Conservation (phyloP, 768 basidiomycete genomes). For the Lactarius deliciosus region DNA sequence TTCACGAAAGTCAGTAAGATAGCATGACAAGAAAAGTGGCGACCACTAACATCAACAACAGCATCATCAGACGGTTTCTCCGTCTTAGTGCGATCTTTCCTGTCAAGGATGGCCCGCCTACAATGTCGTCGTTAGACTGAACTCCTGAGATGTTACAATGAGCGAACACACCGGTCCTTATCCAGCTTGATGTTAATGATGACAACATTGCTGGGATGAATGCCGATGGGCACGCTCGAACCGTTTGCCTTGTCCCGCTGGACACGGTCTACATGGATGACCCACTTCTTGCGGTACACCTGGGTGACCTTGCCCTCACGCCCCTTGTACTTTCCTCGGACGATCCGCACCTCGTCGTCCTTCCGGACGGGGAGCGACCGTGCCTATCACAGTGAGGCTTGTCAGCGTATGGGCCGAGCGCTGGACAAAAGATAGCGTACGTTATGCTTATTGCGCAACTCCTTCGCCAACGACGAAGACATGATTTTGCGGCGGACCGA, state of each 20-base stretch:
- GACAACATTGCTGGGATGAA: slow-evolving; percentile 96
- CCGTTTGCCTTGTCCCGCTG: slow-evolving; percentile 98
- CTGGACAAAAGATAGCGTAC: slow-evolving; percentile 45
- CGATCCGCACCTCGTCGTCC: slow-evolving; percentile 96
- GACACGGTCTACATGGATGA: slow-evolving; percentile 97
- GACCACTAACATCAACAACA: slow-evolving; percentile 69
- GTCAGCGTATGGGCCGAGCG: not conserved
- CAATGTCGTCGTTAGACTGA: slow-evolving; percentile 15
- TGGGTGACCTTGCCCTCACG: slow-evolving; percentile 97
- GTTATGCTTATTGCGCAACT: slow-evolving; percentile 88
- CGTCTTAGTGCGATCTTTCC: slow-evolving; percentile 77
- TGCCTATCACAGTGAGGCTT: slow-evolving; percentile 46
- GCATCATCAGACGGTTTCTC: slow-evolving; percentile 55
- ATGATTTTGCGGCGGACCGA: slow-evolving; percentile 96
- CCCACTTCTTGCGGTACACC: slow-evolving; percentile 99
- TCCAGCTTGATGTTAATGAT: slow-evolving; percentile 91
- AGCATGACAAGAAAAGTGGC: slow-evolving; percentile 18
- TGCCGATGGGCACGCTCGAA: slow-evolving; percentile 87
- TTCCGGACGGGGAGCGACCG: slow-evolving; percentile 95
- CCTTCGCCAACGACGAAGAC: slow-evolving; percentile 94
- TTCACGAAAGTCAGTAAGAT: slow-evolving; percentile 31
- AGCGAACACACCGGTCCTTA: slow-evolving; percentile 68
- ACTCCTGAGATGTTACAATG: not conserved
- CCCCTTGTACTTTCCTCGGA: slow-evolving; percentile 97
- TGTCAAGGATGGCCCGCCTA: slow-evolving; percentile 83